Conservation (phyloP, 495 filamentous ascomycete species). For the Stereocaulon alpinum region DNA sequence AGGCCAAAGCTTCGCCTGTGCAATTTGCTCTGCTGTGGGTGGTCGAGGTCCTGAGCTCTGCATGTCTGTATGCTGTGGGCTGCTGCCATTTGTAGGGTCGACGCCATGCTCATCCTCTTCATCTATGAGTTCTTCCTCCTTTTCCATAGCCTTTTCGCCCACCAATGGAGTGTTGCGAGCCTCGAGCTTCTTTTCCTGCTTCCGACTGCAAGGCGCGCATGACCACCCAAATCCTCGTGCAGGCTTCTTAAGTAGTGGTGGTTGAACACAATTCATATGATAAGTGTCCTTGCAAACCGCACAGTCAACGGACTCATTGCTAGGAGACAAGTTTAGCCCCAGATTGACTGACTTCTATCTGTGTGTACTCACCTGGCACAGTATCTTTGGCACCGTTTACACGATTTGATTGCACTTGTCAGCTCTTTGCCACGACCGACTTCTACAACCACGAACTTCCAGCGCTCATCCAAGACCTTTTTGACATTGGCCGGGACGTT, state of each 20-base stretch:
- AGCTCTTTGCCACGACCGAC: conserved; percentile 85
- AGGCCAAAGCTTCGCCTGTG: conserved; percentile 88
- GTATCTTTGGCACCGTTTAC: conserved; percentile 81
- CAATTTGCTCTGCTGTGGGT: conserved; percentile 80
- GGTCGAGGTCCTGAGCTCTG: conserved; percentile 45
- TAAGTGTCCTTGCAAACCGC: conserved; percentile 91
- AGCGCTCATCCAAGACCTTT: conserved; percentile 86
- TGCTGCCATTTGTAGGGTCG: conserved; percentile 47
- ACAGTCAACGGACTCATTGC: conserved; percentile 92
- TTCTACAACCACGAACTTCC: conserved; percentile 92
- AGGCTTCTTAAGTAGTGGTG: conserved; percentile 88
- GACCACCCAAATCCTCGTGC: conserved; percentile 97
- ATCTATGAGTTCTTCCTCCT: conserved; percentile 68
- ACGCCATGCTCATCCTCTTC: conserved; percentile 54
- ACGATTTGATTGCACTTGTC: conserved; percentile 91
- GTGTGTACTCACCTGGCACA: conserved; percentile 64
- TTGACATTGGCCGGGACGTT: conserved; percentile 93
- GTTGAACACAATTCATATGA: conserved; percentile 96
- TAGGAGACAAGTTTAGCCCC: conserved; percentile 25
- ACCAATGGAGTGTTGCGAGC: conserved; percentile 72
- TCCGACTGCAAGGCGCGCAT: conserved; percentile 88
- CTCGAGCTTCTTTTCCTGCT: conserved; percentile 85
- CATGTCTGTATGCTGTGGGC: conserved; percentile 44
- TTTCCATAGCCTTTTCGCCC: conserved; percentile 46
- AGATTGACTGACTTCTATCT: background rate